These are phyloP conservation scores for Globisporangium cederbergense DNA, from an alignment of 352 stramenopile genomes.

Conservation along the genomic window DNA sequence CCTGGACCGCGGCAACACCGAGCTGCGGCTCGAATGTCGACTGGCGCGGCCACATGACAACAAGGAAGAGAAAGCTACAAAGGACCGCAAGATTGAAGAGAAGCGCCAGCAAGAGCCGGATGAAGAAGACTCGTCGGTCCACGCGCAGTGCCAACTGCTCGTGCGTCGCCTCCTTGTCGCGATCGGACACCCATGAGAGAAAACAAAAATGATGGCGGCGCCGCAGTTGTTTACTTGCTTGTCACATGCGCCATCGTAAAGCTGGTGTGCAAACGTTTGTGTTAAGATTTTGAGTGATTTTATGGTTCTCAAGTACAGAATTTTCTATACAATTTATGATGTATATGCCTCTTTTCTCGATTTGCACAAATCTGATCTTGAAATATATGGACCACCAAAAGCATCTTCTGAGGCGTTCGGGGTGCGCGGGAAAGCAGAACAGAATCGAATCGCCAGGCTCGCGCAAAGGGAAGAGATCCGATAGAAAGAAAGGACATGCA, in stretches of 20 bases:
- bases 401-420: neutral
- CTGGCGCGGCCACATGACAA: conserved; percentile 3
- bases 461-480: neutral
- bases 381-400: neutral
- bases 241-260: neutral
- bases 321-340: neutral
- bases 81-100: neutral
- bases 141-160: conserved; percentile 2
- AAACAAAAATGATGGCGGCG: neutral
- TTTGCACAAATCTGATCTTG: neutral
- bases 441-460: neutral
- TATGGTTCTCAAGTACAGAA: neutral
- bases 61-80: neutral
- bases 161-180: conserved; percentile 4
- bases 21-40: conserved; percentile 2
- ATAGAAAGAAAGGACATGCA: conserved; percentile 7
- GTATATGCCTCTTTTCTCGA: neutral
- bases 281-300: neutral
- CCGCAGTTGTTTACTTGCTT: neutral
- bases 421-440: neutral
- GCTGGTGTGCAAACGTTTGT: too few species aligned
- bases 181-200: conserved; percentile 1
- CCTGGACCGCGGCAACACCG: neutral
- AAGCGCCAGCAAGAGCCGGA: neutral
- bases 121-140: neutral